These are phyloP conservation scores for Pulchroboletus neoregius DNA, from an alignment of 1,284 basidiomycete genomes.

Conservation along the genomic window DNA sequence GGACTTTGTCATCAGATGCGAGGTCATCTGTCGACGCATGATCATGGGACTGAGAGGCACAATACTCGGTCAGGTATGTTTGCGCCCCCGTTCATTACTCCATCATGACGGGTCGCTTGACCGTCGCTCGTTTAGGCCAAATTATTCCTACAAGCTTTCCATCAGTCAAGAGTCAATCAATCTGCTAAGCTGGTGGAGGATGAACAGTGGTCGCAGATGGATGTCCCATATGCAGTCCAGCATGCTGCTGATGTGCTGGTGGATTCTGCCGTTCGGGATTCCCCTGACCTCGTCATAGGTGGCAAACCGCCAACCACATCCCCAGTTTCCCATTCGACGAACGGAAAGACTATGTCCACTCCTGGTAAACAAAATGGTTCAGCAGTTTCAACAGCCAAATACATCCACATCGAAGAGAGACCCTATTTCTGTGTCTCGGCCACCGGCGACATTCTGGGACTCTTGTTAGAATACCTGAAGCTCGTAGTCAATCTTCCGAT, in stretches of 20 bases:
- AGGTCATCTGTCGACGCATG: slow-evolving; percentile 84
- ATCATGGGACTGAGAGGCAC: slow-evolving; percentile 87
- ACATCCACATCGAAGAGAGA: slow-evolving; percentile 80
- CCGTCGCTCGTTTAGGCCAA: slow-evolving; percentile 58
- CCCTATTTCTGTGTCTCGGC: slow-evolving; percentile 85
- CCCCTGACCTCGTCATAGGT: slow-evolving; percentile 57
- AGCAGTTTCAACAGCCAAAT: slow-evolving; percentile 49
- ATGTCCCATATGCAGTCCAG: slow-evolving; percentile 68
- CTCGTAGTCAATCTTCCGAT: slow-evolving; percentile 86
- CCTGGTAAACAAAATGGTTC: slow-evolving; percentile 30
- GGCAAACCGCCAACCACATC: slow-evolving; percentile 3
- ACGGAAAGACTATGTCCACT: slow-evolving; percentile 26
- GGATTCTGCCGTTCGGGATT: slow-evolving; percentile 79
- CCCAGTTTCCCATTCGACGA: slow-evolving; percentile 15
- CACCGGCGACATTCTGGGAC: slow-evolving; percentile 71
- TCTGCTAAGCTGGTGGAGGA: slow-evolving; percentile 91
- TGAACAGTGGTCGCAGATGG: slow-evolving; percentile 80
- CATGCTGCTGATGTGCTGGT: slow-evolving; percentile 71
- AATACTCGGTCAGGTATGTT: slow-evolving; percentile 69
- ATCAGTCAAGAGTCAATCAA: slow-evolving; percentile 75
- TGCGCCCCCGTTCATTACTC: not conserved
- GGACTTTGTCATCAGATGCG: slow-evolving; percentile 85
- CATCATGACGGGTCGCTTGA: not conserved
- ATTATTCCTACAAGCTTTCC: slow-evolving; percentile 81
- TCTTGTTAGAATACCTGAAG: slow-evolving; percentile 84